phyloP scores from a whole-genome alignment of 805 yeast species.

The Blastobotrys americana region DNA sequence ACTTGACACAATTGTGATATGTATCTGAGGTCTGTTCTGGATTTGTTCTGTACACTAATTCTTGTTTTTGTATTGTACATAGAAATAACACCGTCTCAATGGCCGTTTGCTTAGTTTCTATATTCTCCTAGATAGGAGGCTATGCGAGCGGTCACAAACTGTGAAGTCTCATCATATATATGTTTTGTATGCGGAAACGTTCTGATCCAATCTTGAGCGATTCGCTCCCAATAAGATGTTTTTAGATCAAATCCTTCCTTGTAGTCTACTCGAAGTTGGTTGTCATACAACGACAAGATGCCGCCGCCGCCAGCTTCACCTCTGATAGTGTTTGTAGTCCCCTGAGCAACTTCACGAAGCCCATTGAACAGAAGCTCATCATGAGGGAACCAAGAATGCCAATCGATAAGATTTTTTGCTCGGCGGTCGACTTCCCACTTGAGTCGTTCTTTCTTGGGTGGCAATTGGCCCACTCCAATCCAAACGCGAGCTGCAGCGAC shows the following conservation, averaged over 20 bases:
- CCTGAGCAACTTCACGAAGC: not conserved
- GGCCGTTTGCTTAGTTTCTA: not conserved
- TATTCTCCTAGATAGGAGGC: not conserved
- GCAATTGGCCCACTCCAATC: conserved; percentile 7
- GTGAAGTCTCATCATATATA: not conserved
- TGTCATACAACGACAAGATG: not conserved
- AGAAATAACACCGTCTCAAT: no score
- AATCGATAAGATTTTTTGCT: not conserved
- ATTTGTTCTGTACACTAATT: no score
- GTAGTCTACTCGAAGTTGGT: not conserved
- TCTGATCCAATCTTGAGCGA: not conserved
- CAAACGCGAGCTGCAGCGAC: conserved; percentile 11
- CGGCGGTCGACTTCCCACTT: conserved; percentile 7
- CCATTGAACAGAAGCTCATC: not conserved
- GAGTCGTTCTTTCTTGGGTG: conserved; percentile 6
- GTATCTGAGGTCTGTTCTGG: no score
- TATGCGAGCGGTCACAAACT: not conserved
- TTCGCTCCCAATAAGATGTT: not conserved
- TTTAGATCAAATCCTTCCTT: not conserved
- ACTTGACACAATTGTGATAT: no score
- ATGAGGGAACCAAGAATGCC: not conserved
- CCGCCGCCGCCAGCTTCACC: not conserved
- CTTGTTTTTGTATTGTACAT: no score
- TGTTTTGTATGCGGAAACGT: not conserved
- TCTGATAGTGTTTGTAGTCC: not conserved